Evolutionary conservation across 75 land plant species (phyloP).

Genomic region (Selaginella tamariscina): DNA sequence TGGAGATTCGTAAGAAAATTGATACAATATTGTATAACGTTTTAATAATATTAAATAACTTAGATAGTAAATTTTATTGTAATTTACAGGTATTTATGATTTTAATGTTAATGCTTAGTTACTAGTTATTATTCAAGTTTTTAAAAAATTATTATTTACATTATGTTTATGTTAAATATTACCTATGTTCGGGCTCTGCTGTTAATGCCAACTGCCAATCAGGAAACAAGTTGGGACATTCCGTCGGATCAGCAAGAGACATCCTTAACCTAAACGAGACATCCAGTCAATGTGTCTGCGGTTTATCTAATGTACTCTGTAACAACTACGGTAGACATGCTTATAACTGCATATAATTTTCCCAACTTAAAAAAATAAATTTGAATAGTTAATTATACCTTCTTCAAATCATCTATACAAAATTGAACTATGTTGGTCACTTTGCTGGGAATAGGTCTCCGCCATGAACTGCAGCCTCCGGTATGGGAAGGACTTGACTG

Average conservation of each 20-base stretch:
- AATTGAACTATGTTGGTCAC: slow-evolving; percentile 70
- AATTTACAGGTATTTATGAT: slow-evolving; percentile 30
- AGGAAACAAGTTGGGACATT: slow-evolving; percentile 86
- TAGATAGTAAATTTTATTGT: slow-evolving; percentile 44
- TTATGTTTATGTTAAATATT: slow-evolving; percentile 32
- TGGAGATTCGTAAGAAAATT: background rate
- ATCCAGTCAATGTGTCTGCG: no score
- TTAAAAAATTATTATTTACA: slow-evolving; percentile 47
- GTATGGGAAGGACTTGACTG: slow-evolving; percentile 55
- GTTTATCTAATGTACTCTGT: slow-evolving; percentile 81
- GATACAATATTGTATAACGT: no score
- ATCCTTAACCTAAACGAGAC: no score
- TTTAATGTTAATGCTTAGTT: background rate
- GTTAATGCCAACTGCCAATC: slow-evolving; percentile 84
- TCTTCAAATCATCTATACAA: slow-evolving; percentile 77
- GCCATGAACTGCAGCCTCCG: slow-evolving; percentile 99
- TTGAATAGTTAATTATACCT: slow-evolving; percentile 31
- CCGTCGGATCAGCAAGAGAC: slow-evolving; percentile 90
- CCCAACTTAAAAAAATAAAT: no score
- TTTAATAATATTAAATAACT: no score
- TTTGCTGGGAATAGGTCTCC: slow-evolving; percentile 88
- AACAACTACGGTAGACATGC: no score
- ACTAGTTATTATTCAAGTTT: background rate
- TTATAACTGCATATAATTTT: no score
- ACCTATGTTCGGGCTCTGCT: slow-evolving; percentile 48